Evolutionary conservation across 768 basidiomycete genomes (phyloP), one percentile per base, ranked within the genome.

Genomic region (Tylopilus intermedius): DNA sequence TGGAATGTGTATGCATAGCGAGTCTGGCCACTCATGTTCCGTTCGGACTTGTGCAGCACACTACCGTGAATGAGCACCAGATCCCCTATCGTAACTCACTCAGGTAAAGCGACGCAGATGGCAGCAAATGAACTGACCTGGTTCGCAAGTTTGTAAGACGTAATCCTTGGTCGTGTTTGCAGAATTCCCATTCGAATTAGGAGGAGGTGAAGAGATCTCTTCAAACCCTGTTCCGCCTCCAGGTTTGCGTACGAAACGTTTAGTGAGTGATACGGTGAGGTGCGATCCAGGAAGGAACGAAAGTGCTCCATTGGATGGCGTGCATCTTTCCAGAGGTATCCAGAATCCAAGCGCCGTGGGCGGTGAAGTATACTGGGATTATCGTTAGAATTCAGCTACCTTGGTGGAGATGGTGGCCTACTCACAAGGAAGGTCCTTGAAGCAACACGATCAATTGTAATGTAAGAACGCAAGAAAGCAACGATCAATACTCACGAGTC

Each of bases 1-100:
- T 93, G 94, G 69, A 96, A 97, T 0, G 96, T 98, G 66, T 98
- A 99, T 27, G 94, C 94, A 58, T 84, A 90, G 50, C 96, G 79
- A 2, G 91, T 91, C 55, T 84, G 77, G 21, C 79, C 73, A 49
- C 89, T 91, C 1, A 77, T 79, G 67, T 99, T 99, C 49, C 82
- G 80, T 65, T 91, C 90, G 0, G 90, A 92, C 66, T 92, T 93
- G 73, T 99, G 96, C 55, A 96, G 72, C 2, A 97, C 92, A 21
- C 81, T 78, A 9, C 96, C 96, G 61, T 99, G 94, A 32, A 99
- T 98, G 14, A 98, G 71, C 0, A 98, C 92, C 2, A 99, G 74
- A 56, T 94, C 91, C 18, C 94, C 94, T 85, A 61, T 8, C 50
- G 29, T 38, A 42, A 26, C 4, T 0, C 18, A 15, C 3, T 55